Base-by-base conservation (phyloP, 352 stramenopile genomes). In the Phytophthora sp. region DNA sequence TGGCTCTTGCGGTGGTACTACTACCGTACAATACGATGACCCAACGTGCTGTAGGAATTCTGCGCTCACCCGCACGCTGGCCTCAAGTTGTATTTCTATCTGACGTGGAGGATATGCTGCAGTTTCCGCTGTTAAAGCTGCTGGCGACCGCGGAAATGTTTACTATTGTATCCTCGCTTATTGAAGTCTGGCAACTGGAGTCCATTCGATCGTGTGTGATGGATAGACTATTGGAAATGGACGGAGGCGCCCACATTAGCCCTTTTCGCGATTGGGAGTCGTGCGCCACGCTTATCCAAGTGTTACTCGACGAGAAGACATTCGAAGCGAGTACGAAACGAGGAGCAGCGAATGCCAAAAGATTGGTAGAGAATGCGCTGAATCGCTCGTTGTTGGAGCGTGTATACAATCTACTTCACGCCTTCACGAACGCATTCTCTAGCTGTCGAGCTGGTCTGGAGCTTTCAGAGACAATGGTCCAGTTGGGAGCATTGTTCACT, bases 71-170 rank as follows among this genome's bases (percentile, higher is more conserved):
- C 18, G 53, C 38, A 12, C 73, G 51, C 5, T 80, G 77, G 67
- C 76, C 77, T 26, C 72, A 52, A 26, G 52, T 83, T 30, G 55
- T 71, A 7, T 88, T 82, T 26, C 58, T 85, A 29, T 62, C 29
- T 8, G 68, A 85, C 24, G 74, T 90, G n/a, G 60, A 80, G 26
- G 74, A 79, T 24, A 63, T 90, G 44, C 52, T 89, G 26, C 46
- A 65, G 3, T 90, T 83, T 49, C 74, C 69, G 15, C 45, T 88
- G 18, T n/a, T 65, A 6, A 83, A 83, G 26, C 58, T 80, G 7
- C 59, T 90, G 18, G 54, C 62, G 8, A 76, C 69, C 29, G 51
- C 61, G 0, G 65, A 86, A 27, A 69, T 90, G 26, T 63, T 66
- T 33, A 26, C 71, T 2, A 54, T 79, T 2, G 57, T 86, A 12